phyloP scores from a whole-genome alignment of 495 filamentous ascomycete genomes.

The Choiromyces venosus region DNA sequence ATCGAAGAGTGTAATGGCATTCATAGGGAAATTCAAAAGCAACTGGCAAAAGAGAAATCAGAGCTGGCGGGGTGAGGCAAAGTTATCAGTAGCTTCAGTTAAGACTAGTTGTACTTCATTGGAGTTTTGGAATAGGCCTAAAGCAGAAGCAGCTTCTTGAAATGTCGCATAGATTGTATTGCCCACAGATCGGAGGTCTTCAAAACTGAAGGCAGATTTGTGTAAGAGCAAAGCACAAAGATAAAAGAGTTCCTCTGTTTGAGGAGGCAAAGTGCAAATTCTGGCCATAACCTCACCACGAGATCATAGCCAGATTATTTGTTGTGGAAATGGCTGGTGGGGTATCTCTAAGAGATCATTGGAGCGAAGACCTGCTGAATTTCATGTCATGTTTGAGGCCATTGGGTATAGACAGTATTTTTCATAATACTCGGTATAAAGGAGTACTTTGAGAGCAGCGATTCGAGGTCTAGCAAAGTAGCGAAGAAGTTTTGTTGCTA shows the following conservation, averaged over 20 bases:
- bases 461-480: conserved; percentile 15
- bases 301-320: background rate
- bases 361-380: background rate
- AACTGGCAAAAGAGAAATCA: conserved; percentile 25
- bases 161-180: conserved; percentile 6
- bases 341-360: background rate
- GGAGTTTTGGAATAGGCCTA: conserved; percentile 22
- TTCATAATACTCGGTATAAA: conserved; percentile 15
- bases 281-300: background rate
- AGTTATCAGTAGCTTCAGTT: conserved; percentile 10
- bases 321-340: background rate
- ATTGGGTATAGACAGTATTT: conserved; percentile 3
- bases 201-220: background rate
- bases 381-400: background rate
- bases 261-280: conserved; percentile 10
- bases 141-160: conserved; percentile 18
- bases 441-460: background rate
- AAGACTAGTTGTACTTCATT: conserved; percentile 5
- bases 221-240: conserved; percentile 12
- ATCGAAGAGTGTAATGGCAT: conserved; percentile 14
- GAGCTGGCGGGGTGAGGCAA: conserved; percentile 15
- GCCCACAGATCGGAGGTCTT: conserved; percentile 10
- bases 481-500: background rate
- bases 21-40: conserved; percentile 4
- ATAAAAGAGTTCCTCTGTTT: conserved; percentile 22